Evolutionary conservation across 768 basidiomycete genomes (phyloP), one percentile per base, ranked within the genome.

Genomic region (Paxillus rubicundulus): DNA sequence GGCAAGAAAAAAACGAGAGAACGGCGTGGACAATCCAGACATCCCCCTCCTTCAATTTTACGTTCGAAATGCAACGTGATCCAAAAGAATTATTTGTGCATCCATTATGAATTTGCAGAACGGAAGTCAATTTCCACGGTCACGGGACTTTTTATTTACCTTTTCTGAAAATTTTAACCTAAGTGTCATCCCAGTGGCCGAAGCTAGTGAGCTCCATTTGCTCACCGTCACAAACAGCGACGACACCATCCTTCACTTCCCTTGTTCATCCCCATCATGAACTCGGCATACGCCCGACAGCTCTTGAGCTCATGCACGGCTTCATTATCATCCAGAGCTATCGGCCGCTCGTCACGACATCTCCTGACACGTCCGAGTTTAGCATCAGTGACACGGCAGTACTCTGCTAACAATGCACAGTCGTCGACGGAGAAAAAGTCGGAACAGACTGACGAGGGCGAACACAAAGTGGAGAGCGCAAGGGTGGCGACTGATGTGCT

Each of bases 241-340:
- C 30, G 53, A 58, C 46, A 55, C 49, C 9, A 13, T 14, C 16
- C 12, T 34, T 16, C n/a, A 12, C 2, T 42, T 20, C 32, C 17
- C n/a, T 18, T 33, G 24, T 10, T 38, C 32, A 33, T 12, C 28
- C 18, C 10, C 57, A 49, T 65, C 59, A 86, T 86, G 83, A 78
- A 70, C 70, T 72, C 80, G 61, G 69, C 74, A 52, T 73, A 76
- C 58, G 77, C 81, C 57, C 70, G 77, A 64, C 76, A 76, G 45
- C 52, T 77, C 51, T 72, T 88, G 69, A 80, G 82, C 62, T 75
- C 81, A n/a, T 82, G 80, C 68, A 78, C 82, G 56, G 72, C 78
- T 62, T 76, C 77, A n/a, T 56, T 82, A 58, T 79, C 86, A 41
- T 73, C 77, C 59, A 74, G 78, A 56, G 62, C 74, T 28, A 58